Conservation (phyloP, 208 protist genomes). For the Trypanosoma platydactyli region DNA sequence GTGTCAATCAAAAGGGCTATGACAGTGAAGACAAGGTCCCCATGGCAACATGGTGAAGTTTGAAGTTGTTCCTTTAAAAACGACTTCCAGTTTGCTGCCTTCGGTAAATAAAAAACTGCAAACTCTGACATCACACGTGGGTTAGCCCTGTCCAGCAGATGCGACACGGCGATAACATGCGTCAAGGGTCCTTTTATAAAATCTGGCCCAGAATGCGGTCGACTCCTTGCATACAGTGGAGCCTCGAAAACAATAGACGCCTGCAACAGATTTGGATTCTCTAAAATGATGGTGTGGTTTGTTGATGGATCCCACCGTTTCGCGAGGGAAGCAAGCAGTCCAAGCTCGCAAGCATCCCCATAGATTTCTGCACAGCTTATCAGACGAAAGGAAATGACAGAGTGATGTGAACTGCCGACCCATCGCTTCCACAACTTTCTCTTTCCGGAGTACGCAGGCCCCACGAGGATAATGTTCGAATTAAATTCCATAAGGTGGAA, state of each 20-base stretch:
- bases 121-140: slow-evolving; percentile 44
- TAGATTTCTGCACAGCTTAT: slow-evolving; percentile 71
- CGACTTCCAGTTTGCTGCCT: slow-evolving; percentile 35
- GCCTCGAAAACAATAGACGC: slow-evolving; percentile 33
- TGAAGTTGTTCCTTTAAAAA: slow-evolving; percentile 42
- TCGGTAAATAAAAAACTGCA: slow-evolving; percentile 46
- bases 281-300: slow-evolving; percentile 50
- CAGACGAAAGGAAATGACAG: slow-evolving; percentile 58
- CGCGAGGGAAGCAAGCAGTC: slow-evolving; percentile 44
- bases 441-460: slow-evolving; percentile 72
- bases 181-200: slow-evolving; percentile 35
- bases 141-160: slow-evolving; percentile 30
- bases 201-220: slow-evolving; percentile 24
- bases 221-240: slow-evolving; percentile 22
- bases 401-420: slow-evolving; percentile 39
- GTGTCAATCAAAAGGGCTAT: slow-evolving; percentile 42
- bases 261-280: slow-evolving; percentile 32
- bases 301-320: slow-evolving; percentile 27
- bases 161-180: slow-evolving; percentile 40
- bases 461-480: slow-evolving; percentile 56
- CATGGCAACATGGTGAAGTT: slow-evolving; percentile 24
- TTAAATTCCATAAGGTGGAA: slow-evolving; percentile 48
- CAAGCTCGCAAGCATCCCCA: slow-evolving; percentile 36
- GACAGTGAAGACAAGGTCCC: slow-evolving; percentile 31
- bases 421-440: slow-evolving; percentile 65